Conservation (phyloP, 495 filamentous ascomycete genomes). For the Penicillium simplicissimum region DNA sequence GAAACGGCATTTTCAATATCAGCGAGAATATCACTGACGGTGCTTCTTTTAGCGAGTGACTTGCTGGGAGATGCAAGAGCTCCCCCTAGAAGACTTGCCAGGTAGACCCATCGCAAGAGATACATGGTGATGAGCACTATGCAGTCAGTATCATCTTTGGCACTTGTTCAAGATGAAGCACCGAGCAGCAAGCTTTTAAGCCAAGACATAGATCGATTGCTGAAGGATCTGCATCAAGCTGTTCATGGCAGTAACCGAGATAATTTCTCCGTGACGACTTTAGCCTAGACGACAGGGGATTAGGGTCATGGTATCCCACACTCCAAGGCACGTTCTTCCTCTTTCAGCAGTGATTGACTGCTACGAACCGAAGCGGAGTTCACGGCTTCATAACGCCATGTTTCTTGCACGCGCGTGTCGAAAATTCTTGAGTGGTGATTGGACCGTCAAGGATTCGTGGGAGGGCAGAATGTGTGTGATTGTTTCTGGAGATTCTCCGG, state of each 20-base stretch:
- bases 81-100: slow-evolving; percentile 12
- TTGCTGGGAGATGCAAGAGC: slow-evolving; percentile 12
- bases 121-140: slow-evolving; percentile 11
- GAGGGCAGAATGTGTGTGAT: slow-evolving; percentile 4
- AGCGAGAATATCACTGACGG: slow-evolving; percentile 17
- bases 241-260: neutral
- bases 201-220: neutral
- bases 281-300: neutral
- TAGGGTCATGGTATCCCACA: neutral
- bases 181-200: slow-evolving; percentile 3
- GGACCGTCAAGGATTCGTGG: slow-evolving; percentile 2
- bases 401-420: neutral
- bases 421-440: slow-evolving; percentile 7
- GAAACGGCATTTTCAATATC: slow-evolving; percentile 46
- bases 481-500: slow-evolving; percentile 9
- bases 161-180: neutral
- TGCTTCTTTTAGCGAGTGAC: slow-evolving; percentile 14
- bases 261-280: slow-evolving; percentile 2
- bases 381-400: slow-evolving; percentile 11
- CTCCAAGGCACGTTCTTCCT: slow-evolving; percentile 18
- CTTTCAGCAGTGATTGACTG: slow-evolving; percentile 22
- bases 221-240: neutral
- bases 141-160: neutral
- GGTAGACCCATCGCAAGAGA: slow-evolving; percentile 8
- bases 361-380: slow-evolving; percentile 18